A percentile compares a stretch with the other conserved stretches of the same genome.
These are phyloP conservation scores for Ganoderma leucocontextum DNA, from an alignment of 1,284 basidiomycete genomes.

Conservation along the genomic window DNA sequence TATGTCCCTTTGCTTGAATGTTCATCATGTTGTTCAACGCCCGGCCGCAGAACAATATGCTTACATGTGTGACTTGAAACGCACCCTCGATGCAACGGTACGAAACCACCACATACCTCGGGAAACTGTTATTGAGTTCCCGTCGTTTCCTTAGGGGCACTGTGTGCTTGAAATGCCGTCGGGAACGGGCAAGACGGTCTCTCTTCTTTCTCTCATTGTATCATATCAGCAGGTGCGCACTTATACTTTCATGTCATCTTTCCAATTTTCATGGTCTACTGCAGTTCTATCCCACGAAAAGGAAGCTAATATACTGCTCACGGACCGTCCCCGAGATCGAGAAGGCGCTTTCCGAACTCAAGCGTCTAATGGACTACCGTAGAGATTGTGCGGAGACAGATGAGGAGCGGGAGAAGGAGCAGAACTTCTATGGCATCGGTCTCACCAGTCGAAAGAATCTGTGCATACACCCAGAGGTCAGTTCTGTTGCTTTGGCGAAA, in stretches of 20 bases:
- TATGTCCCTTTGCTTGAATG: slow-evolving; percentile 41
- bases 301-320: slow-evolving; percentile 99
- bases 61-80: slow-evolving; percentile 98
- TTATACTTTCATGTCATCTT: background rate
- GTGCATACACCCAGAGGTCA: slow-evolving; percentile 94
- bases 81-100: slow-evolving; percentile 92
- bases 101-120: slow-evolving; percentile 18
- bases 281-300: slow-evolving; percentile 90
- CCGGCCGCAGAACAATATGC: slow-evolving; percentile 87
- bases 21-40: background rate
- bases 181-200: slow-evolving; percentile 99
- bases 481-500: slow-evolving; percentile 33
- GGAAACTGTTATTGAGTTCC: slow-evolving; percentile 5
- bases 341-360: slow-evolving; percentile 96
- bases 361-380: slow-evolving; percentile 94
- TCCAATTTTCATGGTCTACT: background rate
- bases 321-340: slow-evolving; percentile 99
- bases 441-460: slow-evolving; percentile 97
- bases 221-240: slow-evolving; percentile 91
- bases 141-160: slow-evolving; percentile 75
- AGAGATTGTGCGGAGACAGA: slow-evolving; percentile 73
- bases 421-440: slow-evolving; percentile 88
- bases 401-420: slow-evolving; percentile 83
- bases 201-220: slow-evolving; percentile 94
- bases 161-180: slow-evolving; percentile 99